These are phyloP conservation scores for Silene coronaria DNA, from an alignment of 179 eudicot species.

Conservation along the genomic window DNA sequence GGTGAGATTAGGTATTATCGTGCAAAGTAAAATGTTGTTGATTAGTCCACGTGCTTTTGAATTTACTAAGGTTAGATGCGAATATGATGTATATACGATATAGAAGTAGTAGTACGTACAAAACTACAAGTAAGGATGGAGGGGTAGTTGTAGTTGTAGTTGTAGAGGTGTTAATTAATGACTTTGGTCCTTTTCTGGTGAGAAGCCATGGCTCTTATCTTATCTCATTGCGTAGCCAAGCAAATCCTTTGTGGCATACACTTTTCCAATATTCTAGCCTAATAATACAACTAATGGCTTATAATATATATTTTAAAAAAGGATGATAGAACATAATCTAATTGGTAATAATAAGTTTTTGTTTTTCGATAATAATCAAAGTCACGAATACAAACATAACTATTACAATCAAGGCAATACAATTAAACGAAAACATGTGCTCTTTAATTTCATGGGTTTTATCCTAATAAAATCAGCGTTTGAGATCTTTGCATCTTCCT, in stretches of 20 bases:
- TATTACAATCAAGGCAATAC: too few relatives aligned
- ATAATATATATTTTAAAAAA: too few relatives aligned
- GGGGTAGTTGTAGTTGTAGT: slow-evolving; percentile 13
- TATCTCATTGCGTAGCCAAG: background rate
- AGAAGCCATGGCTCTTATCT: slow-evolving; percentile 13
- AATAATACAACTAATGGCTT: too few relatives aligned
- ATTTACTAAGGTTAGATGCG: background rate
- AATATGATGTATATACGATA: background rate
- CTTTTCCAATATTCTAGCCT: background rate
- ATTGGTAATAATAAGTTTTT: too few relatives aligned
- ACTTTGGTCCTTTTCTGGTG: background rate
- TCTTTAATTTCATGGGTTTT: too few relatives aligned
- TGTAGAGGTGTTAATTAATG: background rate
- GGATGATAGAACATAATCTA: too few relatives aligned
- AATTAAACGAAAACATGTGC: too few relatives aligned
- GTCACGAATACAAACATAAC: too few relatives aligned
- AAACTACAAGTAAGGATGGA: background rate
- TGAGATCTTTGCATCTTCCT: too few relatives aligned
- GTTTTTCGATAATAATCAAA: too few relatives aligned
- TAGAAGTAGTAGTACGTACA: background rate
- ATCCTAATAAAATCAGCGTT: too few relatives aligned
- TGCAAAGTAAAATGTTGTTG: background rate
- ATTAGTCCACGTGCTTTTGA: background rate
- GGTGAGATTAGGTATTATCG: background rate
- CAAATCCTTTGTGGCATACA: background rate